Evolutionary conservation across 495 filamentous ascomycete species (phyloP), one percentile per base, ranked within the genome.

Genomic region (Podospora anserina): DNA sequence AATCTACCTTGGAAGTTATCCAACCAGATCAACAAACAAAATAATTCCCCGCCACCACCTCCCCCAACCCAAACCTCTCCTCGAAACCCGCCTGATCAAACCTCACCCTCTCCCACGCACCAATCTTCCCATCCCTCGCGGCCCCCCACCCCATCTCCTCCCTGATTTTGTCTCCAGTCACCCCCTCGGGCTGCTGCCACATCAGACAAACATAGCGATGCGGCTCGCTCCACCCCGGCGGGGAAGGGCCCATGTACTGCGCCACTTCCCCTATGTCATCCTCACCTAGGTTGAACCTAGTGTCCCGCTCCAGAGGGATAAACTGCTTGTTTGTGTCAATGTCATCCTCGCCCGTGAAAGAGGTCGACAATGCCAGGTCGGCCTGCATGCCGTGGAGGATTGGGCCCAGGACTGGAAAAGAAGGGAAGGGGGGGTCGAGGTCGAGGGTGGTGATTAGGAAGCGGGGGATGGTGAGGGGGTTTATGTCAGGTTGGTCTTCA

Each of bases 191-290:
- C 77, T 88, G 82, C 75, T 86, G 83, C 70, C 84, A 88, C 28
- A 88, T 70, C 71, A 88, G 75, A 71, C 87, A 88, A 15, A 82
- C 64, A 70, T 89, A 88, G 7, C 87, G 84, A 72, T 88, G 86
- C 0, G 85, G 84, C 4, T 78, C 66, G 66, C 84, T 84, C 18
- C 75, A 70, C 18, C 78, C 79, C 15, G 87, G 87, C 15, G 86
- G 86, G 23, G 72, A 80, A 26, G 87, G 85, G 0, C 78, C 80
- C 68, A 83, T 79, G 57, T 84, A 88, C 11, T 13, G 28, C 32
- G 82, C 81, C 18, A 80, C 78, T 0, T 55, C 27, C 32, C 44
- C 30, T 11, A 18, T 3, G 32, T 28, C 78, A 1, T 61, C 27
- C 44, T 57, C 20, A 5, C 20, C 3, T 19, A 23, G 39, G 9